Evolutionary conservation across 345 rosid genomes (phyloP), one percentile per base, ranked within the genome.

Genomic region (Eucalyptus leucophloia): DNA sequence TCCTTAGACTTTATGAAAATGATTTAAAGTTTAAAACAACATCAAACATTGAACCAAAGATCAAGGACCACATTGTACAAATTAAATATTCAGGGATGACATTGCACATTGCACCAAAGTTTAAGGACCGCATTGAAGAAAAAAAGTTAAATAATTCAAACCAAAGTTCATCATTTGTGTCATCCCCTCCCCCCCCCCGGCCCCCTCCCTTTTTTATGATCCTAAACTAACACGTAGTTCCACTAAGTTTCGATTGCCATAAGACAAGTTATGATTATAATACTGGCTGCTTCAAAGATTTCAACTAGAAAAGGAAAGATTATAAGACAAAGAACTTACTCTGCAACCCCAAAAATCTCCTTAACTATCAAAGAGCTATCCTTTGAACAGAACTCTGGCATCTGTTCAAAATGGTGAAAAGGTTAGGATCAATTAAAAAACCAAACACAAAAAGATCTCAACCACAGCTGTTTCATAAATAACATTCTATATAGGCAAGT

Each of bases 271-370:
- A 40, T 21, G 9, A 77, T 77, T 77, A 77, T 21, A 77, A 23
- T 40, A 42, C 47, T 40, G 47, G 47, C 28, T 77, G 85, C 85
- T 56, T 42, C 4, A 51, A 86, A 86, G 62, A 86, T 56, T 50
- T 86, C 18, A 86, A 56, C 88, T 24, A 2, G 83, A 67, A 44
- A 49, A 60, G 6, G 86, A 60, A 87, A 49, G 81, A 23, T 17
- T 30, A 44, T 44, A 49, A 42, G 28, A 44, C 11, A 40, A 65
- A 49, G 54, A 49, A 80, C 97, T 90, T 96, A 97, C 99, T 96
- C 99, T 92, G 98, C 90, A 62, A 95, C 99, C 88, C 99, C 99
- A 53, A 96, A 97, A 88, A 98, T 96, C 93, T 98, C 99, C 94
- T 98, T 97, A 81, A 97, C 95, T 47, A 95, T 92, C 54, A 98